Conservation (phyloP, 2,329 filamentous ascomycete species). For the Xylariales sp. region DNA sequence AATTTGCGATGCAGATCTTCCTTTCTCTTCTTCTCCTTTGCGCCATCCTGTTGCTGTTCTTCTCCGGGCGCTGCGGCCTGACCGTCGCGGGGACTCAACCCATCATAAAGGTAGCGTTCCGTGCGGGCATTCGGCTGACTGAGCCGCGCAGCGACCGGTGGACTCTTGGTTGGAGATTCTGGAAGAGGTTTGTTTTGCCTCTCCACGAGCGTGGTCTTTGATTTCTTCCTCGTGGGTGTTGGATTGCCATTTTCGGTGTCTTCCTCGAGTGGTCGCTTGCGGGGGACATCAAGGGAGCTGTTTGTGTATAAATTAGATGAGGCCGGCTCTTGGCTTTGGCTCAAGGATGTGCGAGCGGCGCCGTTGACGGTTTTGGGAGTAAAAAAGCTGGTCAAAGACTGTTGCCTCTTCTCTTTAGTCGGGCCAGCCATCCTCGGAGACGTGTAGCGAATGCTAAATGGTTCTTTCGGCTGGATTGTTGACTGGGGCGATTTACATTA, state of each 20-base stretch:
- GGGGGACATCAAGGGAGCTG: slow-evolving; percentile 47
- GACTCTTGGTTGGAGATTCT: slow-evolving; percentile 48
- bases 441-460: slow-evolving; percentile 12
- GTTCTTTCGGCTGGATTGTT: slow-evolving; percentile 5
- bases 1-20: slow-evolving; percentile 84
- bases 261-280: slow-evolving; percentile 65
- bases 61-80: slow-evolving; percentile 52
- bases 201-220: slow-evolving; percentile 57
- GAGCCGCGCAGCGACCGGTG: slow-evolving; percentile 38
- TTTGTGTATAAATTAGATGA: slow-evolving; percentile 47
- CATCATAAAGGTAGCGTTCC: slow-evolving; percentile 64
- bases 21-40: slow-evolving; percentile 66
- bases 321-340: slow-evolving; percentile 32
- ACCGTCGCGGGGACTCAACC: slow-evolving; percentile 58
- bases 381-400: slow-evolving; percentile 89
- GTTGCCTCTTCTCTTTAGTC: slow-evolving; percentile 73
- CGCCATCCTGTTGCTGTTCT: slow-evolving; percentile 61
- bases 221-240: slow-evolving; percentile 59
- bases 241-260: slow-evolving; percentile 59
- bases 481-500: slow-evolving; percentile 26
- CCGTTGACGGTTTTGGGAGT: slow-evolving; percentile 68
- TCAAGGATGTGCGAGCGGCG: slow-evolving; percentile 49
- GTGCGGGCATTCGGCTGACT: slow-evolving; percentile 56
- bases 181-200: slow-evolving; percentile 55
- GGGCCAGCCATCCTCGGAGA: slow-evolving; percentile 52